Conservation (phyloP, 1,139 yeast genomes). For the Zygosaccharomyces pseudobailii region DNA sequence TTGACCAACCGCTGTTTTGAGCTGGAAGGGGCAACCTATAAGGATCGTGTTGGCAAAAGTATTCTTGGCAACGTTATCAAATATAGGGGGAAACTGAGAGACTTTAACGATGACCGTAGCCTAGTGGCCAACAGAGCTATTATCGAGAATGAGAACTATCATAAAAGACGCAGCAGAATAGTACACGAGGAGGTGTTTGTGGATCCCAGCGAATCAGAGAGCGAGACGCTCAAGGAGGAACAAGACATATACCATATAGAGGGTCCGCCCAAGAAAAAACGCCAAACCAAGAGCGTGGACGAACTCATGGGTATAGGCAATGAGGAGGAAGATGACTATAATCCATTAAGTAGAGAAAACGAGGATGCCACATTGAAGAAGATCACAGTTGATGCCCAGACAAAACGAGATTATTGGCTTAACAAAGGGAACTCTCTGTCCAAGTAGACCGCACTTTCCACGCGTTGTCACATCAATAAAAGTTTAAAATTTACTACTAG, state of each 20-base stretch:
- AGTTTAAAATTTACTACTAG: conserved; percentile 1
- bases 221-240: conserved; percentile 19
- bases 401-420: conserved; percentile 42
- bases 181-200: conserved; percentile 22
- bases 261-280: conserved; percentile 22
- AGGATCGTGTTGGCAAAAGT: conserved; percentile 64
- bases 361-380: conserved; percentile 11
- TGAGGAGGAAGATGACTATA: conserved; percentile 5
- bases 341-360: conserved; percentile 5
- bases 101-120: conserved; percentile 71
- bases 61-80: conserved; percentile 78
- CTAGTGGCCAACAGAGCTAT: conserved; percentile 60
- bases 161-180: conserved; percentile 27
- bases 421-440: conserved; percentile 35
- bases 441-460: neutral
- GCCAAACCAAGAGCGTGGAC: conserved; percentile 9
- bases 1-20: conserved; percentile 69
- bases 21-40: conserved; percentile 52
- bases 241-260: conserved; percentile 23
- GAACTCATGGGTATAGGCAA: conserved; percentile 14
- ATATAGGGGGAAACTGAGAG: conserved; percentile 70
- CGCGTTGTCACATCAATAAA: neutral
- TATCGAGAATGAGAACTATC: conserved; percentile 32
- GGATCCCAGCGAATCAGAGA: conserved; percentile 21
- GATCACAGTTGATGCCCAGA: conserved; percentile 31